phyloP scores from a whole-genome alignment of 2,329 filamentous ascomycete genomes.

The Penicillium sp. region DNA sequence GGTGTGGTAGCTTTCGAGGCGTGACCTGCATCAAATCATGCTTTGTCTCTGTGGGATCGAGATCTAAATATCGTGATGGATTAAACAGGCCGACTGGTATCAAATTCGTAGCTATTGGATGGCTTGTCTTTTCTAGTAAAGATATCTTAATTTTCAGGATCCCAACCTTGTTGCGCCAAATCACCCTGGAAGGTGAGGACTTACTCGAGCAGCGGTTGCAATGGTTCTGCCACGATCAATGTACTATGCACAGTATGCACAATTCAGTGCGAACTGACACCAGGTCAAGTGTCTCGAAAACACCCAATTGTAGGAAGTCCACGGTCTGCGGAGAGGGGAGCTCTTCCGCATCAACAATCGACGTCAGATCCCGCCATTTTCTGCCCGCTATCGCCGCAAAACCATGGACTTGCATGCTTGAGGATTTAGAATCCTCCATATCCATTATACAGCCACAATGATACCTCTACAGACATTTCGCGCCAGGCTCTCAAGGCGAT shows the following conservation, averaged over 20 bases:
- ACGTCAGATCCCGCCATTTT: conserved; percentile 24
- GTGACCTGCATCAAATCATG: conserved; percentile 18
- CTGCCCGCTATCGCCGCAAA: conserved; percentile 7
- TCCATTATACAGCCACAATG: conserved; percentile 12
- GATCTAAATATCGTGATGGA: not conserved
- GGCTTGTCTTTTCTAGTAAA: not conserved
- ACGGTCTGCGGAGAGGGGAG: conserved; percentile 18
- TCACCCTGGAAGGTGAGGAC: not conserved
- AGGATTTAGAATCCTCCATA: conserved; percentile 7
- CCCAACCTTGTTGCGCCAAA: not conserved
- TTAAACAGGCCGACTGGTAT: not conserved
- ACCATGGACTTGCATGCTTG: not conserved
- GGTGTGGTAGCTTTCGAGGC: not conserved
- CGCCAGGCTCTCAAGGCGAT: conserved; percentile 14
- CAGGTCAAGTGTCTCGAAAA: not conserved
- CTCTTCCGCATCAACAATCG: conserved; percentile 27
- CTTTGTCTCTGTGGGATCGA: conserved; percentile 12
- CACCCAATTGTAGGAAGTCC: conserved; percentile 2
- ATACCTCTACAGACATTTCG: conserved; percentile 19
- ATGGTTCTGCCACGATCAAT: not conserved
- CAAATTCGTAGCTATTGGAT: not conserved
- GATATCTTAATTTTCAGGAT: not conserved
- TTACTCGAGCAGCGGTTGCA: not conserved
- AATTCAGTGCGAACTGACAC: not conserved
- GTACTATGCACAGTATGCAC: not conserved